These are phyloP conservation scores for Stachybotrys chartarum DNA, from an alignment of 2,329 filamentous ascomycete genomes.

Conservation along the genomic window DNA sequence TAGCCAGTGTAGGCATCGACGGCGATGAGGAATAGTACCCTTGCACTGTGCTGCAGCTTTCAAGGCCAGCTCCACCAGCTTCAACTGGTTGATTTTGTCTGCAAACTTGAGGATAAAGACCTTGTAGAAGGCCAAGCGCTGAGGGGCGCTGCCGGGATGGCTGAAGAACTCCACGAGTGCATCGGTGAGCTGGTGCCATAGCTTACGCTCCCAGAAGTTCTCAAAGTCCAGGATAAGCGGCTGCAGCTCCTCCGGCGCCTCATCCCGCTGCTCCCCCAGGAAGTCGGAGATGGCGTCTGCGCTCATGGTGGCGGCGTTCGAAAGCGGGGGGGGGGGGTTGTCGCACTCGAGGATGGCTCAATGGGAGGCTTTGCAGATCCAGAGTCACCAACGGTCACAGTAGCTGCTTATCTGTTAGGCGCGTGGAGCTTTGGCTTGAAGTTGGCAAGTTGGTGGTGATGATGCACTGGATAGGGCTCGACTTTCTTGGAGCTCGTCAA, in stretches of 20 bases:
- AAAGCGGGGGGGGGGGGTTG: not conserved
- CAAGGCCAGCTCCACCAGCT: conserved; percentile 85
- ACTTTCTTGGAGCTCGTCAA: conserved; percentile 7
- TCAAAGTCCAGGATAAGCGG: conserved; percentile 86
- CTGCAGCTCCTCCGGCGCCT: conserved; percentile 81
- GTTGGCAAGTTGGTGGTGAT: not conserved
- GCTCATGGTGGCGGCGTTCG: conserved; percentile 51
- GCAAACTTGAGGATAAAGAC: conserved; percentile 93
- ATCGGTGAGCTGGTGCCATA: conserved; percentile 98
- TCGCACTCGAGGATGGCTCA: not conserved
- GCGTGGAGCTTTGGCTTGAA: not conserved
- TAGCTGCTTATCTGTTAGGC: not conserved
- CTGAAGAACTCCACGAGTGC: conserved; percentile 83
- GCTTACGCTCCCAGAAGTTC: conserved; percentile 94
- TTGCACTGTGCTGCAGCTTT: conserved; percentile 79
- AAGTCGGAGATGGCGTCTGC: conserved; percentile 86
- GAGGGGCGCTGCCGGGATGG: conserved; percentile 68
- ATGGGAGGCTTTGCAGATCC: not conserved
- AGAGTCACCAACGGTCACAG: not conserved
- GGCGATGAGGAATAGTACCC: conserved; percentile 39
- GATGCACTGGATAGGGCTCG: not conserved
- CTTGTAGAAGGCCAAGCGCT: conserved; percentile 87
- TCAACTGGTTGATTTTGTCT: conserved; percentile 98
- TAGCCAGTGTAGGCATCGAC: conserved; percentile 5
- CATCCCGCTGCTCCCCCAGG: conserved; percentile 81